Evolutionary conservation across 176 grass and related monocot species (phyloP), one percentile per base, ranked within the genome.

Genomic region (Tuctoria greenei): DNA sequence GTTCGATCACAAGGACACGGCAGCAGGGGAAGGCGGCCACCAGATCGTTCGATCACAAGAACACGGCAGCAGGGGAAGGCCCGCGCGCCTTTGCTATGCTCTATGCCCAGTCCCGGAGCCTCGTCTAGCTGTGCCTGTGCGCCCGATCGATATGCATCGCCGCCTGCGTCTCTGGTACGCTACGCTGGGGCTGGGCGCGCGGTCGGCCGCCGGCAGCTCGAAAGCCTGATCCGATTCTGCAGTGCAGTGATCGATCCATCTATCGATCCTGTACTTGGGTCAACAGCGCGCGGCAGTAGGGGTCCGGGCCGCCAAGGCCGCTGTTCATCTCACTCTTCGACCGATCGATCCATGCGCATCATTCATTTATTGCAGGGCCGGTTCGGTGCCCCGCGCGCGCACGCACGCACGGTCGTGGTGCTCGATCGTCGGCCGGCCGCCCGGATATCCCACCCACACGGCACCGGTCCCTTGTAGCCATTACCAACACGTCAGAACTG

Each of bases 251-350:
- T 31, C 31, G 31, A 31, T 55, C 49, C 6, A 52, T n/a, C 49
- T 2, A n/a, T 45, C 46, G 17, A 5, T 49, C 46, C 18, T 35
- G 55, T 64, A 37, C 60, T 36, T 63, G 60, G 45, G 13, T 31
- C 31, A 31, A 31, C 31, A 31, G 31, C 31, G 31, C n/a, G 31
- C 31, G 31, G 17, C n/a, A 41, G 81, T 83, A 83, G 81, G 81
- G 81, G 81, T 83, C 71, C 72, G 81, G 71, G 28, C 67, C 67
- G 78, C 13, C 76, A 27, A 18, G 49, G 27, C 15, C 17, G 54
- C 81, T 83, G 81, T 76, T 61, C 49, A 37, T 1, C 42, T 60
- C 54, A 66, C 69, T 74, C 25, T n/a, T 59, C 40, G 16, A 61
- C 18, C 45, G 36, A 40, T 7, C 8, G 17, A 34, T 65, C 45